Conservation (phyloP, 306 rosid genomes). For the Casuarina glauca region DNA sequence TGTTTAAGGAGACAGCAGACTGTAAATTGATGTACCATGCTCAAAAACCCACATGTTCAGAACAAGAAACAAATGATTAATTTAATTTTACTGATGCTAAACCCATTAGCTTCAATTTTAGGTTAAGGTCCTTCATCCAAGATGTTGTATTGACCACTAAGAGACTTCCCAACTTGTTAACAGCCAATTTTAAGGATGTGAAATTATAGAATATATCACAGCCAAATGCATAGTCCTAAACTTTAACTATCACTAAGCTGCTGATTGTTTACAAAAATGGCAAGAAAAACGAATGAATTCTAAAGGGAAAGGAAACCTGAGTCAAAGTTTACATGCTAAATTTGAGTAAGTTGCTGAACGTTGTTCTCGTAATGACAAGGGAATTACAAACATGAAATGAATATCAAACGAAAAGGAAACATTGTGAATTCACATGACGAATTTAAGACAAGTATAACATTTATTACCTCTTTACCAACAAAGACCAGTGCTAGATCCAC, state of each 20-base stretch:
- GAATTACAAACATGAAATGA: conserved; percentile 12
- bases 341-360: background rate
- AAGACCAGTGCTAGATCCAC: conserved; percentile 86
- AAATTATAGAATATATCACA: too few relatives aligned
- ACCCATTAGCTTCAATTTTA: too few relatives aligned
- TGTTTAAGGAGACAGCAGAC: background rate
- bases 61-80: background rate
- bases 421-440: conserved; percentile 2
- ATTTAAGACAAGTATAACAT: conserved; percentile 15
- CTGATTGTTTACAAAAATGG: too few relatives aligned
- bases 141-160: too few relatives aligned
- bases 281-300: too few relatives aligned
- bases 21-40: background rate
- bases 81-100: too few relatives aligned
- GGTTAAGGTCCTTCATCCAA: too few relatives aligned
- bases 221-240: background rate
- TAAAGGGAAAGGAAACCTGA: too few relatives aligned
- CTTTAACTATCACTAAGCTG: background rate
- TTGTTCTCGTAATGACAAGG: background rate
- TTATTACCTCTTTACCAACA: conserved; percentile 76
- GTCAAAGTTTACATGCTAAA: too few relatives aligned
- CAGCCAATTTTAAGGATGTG: too few relatives aligned
- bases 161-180: too few relatives aligned
- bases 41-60: background rate
- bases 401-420: background rate